phyloP scores from a whole-genome alignment of 2,329 filamentous ascomycete genomes.

The Colletotrichum nymphaeae region DNA sequence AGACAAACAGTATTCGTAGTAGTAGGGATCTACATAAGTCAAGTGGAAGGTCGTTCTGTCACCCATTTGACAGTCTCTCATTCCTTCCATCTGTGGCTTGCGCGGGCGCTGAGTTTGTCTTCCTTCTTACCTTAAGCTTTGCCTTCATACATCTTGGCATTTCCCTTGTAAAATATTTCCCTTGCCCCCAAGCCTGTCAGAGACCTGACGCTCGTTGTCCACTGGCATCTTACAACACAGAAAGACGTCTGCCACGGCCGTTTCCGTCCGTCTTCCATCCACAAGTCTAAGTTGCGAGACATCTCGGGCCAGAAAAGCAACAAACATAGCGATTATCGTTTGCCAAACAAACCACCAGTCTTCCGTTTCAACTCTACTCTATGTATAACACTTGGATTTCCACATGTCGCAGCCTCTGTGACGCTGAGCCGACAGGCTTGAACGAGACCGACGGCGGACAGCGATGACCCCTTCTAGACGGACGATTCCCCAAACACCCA shows the following conservation, averaged over 20 bases:
- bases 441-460: conserved; percentile 16
- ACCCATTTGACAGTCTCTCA: neutral
- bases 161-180: conserved; percentile 4
- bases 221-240: neutral
- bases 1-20: no score
- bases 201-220: neutral
- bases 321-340: neutral
- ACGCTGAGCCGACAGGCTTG: neutral
- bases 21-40: no score
- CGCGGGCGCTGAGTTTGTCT: neutral
- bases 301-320: neutral
- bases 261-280: neutral
- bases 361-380: neutral
- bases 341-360: neutral
- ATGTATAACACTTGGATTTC: neutral
- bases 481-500: neutral
- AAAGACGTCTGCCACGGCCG: neutral
- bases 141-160: conserved; percentile 21
- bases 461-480: conserved; percentile 14
- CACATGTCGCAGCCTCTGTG: conserved; percentile 9
- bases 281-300: neutral
- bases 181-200: neutral
- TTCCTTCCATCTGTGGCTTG: neutral
- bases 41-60: no score
- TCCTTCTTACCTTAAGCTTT: conserved; percentile 16